Conservation (phyloP, 306 rosid genomes). For the Cucurbita moschata region DNA sequence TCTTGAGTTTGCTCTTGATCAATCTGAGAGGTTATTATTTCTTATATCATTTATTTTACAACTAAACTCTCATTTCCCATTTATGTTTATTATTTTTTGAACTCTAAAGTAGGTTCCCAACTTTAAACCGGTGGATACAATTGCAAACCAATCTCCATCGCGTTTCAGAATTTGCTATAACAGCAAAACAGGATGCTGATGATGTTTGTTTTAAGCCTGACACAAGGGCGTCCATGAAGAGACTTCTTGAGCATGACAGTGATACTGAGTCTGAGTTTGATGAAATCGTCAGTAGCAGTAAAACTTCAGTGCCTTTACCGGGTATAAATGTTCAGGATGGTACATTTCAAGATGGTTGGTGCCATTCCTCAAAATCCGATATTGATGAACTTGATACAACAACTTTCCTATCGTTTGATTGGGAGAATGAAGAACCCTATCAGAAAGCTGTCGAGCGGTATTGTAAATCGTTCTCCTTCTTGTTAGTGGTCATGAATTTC, state of each 20-base stretch:
- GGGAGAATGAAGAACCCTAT: slow-evolving; percentile 94
- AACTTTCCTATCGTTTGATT: slow-evolving; percentile 79
- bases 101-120: slow-evolving; percentile 62
- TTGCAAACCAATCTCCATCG: slow-evolving; percentile 97
- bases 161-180: slow-evolving; percentile 86
- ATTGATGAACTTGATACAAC: slow-evolving; percentile 58
- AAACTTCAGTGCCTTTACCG: slow-evolving; percentile 34
- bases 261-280: slow-evolving; percentile 80
- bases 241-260: slow-evolving; percentile 68
- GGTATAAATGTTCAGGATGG: slow-evolving; percentile 36
- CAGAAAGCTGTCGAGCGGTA: slow-evolving; percentile 88
- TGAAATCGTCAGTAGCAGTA: slow-evolving; percentile 48
- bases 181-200: slow-evolving; percentile 47
- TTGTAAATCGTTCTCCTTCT: slow-evolving; percentile 9
- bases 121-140: slow-evolving; percentile 97
- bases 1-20: slow-evolving; percentile 97
- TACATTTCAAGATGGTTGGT: slow-evolving; percentile 43
- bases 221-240: slow-evolving; percentile 64
- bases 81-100: slow-evolving; percentile 1
- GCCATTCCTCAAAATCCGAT: slow-evolving; percentile 50
- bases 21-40: slow-evolving; percentile 71
- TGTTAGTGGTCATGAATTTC: not conserved
- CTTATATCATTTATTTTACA: not conserved
- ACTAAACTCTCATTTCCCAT: not conserved
- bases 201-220: slow-evolving; percentile 27